These are phyloP conservation scores for Ananas comosus DNA, from an alignment of 176 grass and related monocot species.

Conservation along the genomic window DNA sequence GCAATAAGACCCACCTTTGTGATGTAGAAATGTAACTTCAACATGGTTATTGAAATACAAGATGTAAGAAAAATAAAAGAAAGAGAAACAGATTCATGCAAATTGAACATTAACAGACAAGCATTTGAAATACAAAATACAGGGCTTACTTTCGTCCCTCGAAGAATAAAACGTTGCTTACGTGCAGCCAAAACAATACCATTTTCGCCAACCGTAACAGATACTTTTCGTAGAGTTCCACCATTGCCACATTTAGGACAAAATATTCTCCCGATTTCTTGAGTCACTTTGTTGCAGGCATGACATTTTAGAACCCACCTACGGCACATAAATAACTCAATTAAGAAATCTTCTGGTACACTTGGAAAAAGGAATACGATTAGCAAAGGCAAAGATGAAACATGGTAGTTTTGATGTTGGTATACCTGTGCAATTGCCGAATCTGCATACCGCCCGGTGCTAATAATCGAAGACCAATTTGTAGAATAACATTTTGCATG, in stretches of 20 bases:
- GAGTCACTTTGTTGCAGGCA: slow-evolving; percentile 90
- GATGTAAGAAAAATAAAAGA: too few relatives aligned
- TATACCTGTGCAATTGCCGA: slow-evolving; percentile 73
- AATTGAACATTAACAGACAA: too few relatives aligned
- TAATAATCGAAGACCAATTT: slow-evolving; percentile 83
- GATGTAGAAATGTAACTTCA: too few relatives aligned
- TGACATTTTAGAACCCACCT: slow-evolving; percentile 98
- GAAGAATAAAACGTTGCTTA: too few relatives aligned
- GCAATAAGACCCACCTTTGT: too few relatives aligned
- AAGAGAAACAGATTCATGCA: too few relatives aligned
- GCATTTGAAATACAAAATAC: too few relatives aligned
- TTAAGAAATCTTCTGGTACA: not conserved
- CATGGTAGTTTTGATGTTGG: not conserved
- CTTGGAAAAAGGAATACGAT: too few relatives aligned
- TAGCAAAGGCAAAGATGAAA: not conserved
- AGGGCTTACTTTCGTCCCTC: too few relatives aligned
- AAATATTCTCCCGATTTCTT: slow-evolving; percentile 96
- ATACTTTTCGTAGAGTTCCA: slow-evolving; percentile 89
- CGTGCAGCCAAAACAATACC: slow-evolving; percentile 84
- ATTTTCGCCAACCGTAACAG: slow-evolving; percentile 85
- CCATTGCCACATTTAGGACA: slow-evolving; percentile 98
- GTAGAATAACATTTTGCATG: slow-evolving; percentile 97
- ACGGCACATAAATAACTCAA: not conserved
- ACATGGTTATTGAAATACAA: too few relatives aligned
- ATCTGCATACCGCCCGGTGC: slow-evolving; percentile 97